phyloP scores from a whole-genome alignment of 352 stramenopile genomes.

The Globisporangium apiculatum region DNA sequence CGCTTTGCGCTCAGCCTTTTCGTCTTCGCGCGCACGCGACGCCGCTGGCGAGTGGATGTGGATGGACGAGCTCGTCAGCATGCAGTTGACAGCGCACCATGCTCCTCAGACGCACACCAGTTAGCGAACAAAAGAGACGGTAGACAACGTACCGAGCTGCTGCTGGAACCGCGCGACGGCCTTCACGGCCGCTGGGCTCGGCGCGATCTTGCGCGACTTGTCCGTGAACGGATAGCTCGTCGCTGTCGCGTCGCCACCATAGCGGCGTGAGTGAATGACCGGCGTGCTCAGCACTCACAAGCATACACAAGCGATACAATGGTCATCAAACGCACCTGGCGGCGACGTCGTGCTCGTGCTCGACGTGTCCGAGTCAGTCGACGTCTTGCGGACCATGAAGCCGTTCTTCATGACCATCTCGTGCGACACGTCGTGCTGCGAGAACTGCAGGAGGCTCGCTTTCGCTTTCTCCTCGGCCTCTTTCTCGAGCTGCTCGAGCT shows the following conservation, averaged over 20 bases:
- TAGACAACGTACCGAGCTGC: conserved; percentile 31
- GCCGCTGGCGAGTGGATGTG: conserved; percentile 15
- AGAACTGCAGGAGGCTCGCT: conserved; percentile 39
- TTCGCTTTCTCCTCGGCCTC: conserved; percentile 57
- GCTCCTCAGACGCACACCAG: not conserved
- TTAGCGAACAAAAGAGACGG: not conserved
- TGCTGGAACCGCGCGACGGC: conserved; percentile 51
- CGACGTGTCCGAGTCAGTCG: conserved; percentile 11
- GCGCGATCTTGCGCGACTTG: conserved; percentile 29
- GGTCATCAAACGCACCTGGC: conserved; percentile 5
- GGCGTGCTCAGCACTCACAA: too few species aligned
- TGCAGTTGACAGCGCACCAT: not conserved
- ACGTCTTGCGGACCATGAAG: conserved; percentile 34
- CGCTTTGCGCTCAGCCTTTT: conserved; percentile 23
- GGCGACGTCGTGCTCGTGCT: conserved; percentile 4
- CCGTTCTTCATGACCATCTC: conserved; percentile 64
- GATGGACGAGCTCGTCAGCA: not conserved
- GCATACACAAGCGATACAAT: not conserved
- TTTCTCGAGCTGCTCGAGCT: conserved; percentile 37
- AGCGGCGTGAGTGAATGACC: too few species aligned
- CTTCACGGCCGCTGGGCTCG: conserved; percentile 34
- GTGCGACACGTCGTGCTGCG: conserved; percentile 44
- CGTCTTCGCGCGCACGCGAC: conserved; percentile 22
- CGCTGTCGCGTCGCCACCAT: conserved; percentile 8
- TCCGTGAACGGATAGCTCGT: conserved; percentile 66